Evolutionary conservation across 441 rosid genomes (phyloP), one percentile per base, ranked within the genome.

Genomic region (Populus trichocarpa): DNA sequence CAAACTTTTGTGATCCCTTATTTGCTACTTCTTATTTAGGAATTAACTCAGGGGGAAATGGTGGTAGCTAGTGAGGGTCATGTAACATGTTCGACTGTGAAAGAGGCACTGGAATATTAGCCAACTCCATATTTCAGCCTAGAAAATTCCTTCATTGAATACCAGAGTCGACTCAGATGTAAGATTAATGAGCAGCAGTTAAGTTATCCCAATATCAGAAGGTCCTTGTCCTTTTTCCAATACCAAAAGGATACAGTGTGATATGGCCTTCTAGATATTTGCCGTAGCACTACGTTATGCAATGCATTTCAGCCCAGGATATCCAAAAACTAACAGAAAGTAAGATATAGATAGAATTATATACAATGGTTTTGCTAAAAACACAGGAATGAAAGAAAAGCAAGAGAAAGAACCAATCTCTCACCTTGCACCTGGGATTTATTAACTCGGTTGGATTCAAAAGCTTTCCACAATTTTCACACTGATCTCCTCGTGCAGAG

Each of bases 401-500:
- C 61, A 14, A 32, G 42, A 61, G 76, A 22, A 2, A 5, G 69
- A 16, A 42, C 8, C 40, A 69, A 20, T 33, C 50, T 70, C 16
- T 46, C 23, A 91, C 88, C 93, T 89, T 93, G 89, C 98, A 94
- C 82, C 84, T 91, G 13, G 98, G 97, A 80, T 89, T 90, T 83
- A 77, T 91, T 67, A 94, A 83, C 38, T 94, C 95, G 46, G 93
- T 91, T 59, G 98, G 93, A 84, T 93, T 89, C 83, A 94, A 85
- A 74, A 94, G 95, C 80, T 91, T 90, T 83, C 93, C 93, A 70
- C 98, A 91, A 22, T 89, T 88, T 61, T 94, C 98, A 84, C 97
- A 94, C 69, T 94, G 97, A 84, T 94, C 97, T 35, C 98, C 97
- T 16, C 94, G 90, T 66, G 98, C 98, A 87, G 94, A 89, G 59